These are phyloP conservation scores for Furcasterigmium furcatum DNA, from an alignment of 2,329 filamentous ascomycete genomes.

Conservation along the genomic window DNA sequence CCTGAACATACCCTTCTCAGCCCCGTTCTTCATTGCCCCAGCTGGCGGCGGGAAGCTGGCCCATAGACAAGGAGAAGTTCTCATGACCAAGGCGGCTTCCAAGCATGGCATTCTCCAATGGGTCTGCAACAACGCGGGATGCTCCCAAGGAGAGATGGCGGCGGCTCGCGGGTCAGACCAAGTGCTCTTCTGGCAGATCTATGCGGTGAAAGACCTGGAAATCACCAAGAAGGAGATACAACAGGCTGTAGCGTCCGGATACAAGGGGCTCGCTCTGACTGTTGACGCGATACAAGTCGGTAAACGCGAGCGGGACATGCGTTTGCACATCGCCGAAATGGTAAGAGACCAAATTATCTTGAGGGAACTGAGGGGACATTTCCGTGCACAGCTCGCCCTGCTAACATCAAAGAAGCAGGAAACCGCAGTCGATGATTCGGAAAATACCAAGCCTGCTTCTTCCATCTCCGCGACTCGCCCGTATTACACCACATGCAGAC, in stretches of 20 bases:
- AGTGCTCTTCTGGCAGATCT: slow-evolving; percentile 9
- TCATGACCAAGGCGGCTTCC: slow-evolving; percentile 6
- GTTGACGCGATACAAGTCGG: slow-evolving; percentile 7
- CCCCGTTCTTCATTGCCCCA: slow-evolving; percentile 8
- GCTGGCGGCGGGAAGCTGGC: slow-evolving; percentile 9
- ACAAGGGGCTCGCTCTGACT: slow-evolving; percentile 7
- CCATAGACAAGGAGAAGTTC: slow-evolving; percentile 3
- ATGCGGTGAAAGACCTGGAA: slow-evolving; percentile 5
- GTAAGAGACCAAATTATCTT: too few relatives aligned
- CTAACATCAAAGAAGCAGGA: too few relatives aligned
- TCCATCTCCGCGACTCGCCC: too few relatives aligned
- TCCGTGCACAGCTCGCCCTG: too few relatives aligned
- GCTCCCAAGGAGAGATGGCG: slow-evolving; percentile 5
- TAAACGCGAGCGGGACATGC: slow-evolving; percentile 6
- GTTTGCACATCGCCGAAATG: background rate
- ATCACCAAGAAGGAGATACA: slow-evolving; percentile 2
- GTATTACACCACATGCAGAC: too few relatives aligned
- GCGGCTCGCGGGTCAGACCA: slow-evolving; percentile 1
- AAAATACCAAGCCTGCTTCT: too few relatives aligned
- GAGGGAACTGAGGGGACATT: too few relatives aligned
- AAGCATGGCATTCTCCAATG: slow-evolving; percentile 6
- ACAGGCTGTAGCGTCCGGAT: slow-evolving; percentile 5
- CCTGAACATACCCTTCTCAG: background rate
- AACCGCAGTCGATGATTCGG: too few relatives aligned
- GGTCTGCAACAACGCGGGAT: slow-evolving; percentile 9